Base-by-base conservation (phyloP, 2,329 filamentous ascomycete genomes). In the Drechslerella stenobrocha region DNA sequence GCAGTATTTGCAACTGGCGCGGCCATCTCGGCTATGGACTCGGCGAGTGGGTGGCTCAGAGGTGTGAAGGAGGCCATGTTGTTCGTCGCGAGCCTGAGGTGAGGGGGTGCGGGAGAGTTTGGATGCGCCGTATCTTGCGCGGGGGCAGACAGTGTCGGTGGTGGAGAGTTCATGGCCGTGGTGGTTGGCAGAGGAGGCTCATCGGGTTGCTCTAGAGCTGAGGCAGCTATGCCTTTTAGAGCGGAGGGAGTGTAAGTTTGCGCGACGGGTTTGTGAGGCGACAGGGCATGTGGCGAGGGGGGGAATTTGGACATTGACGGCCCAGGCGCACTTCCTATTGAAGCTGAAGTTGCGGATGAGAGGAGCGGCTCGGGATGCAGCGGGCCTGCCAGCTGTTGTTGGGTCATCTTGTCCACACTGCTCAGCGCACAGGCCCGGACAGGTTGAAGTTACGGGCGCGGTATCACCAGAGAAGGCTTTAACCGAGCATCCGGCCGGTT, bases 151-250 rank as follows among this genome's bases (percentile, higher is more conserved):
- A 15, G 7, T 30, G 32, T 42, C 20, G 34, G n/a, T 32, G 45
- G 15, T 18, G 28, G 32, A 44, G 28, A 40, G 52, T 35, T 20
- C 18, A 15, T 34, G 20, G n/a, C 22, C n/a, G 35, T 6, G 51
- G 28, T 3, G 37, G 18, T 18, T 7, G 13, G 37, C 4, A 22
- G 32, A 30, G 44, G 8, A 18, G 35, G 30, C 8, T 30, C 42
- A 2, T 53, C 22, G 2, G 63, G 63, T 37, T 67, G 50, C 30
- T 55, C 42, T 34, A 67, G 42, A 18, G 63, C 63, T 15, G 63
- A 67, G n/a, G 55, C 63, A 34, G 63, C 63, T 9, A 67, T 59
- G 6, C 63, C 63, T 35, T 60, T 67, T 32, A 67, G 23, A 22
- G 52, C 52, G 7, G 55, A 40, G n/a, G 56, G 56, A 46, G 46